phyloP scores from a whole-genome alignment of 2,329 filamentous ascomycete genomes.

The Monosporascus sp. region DNA sequence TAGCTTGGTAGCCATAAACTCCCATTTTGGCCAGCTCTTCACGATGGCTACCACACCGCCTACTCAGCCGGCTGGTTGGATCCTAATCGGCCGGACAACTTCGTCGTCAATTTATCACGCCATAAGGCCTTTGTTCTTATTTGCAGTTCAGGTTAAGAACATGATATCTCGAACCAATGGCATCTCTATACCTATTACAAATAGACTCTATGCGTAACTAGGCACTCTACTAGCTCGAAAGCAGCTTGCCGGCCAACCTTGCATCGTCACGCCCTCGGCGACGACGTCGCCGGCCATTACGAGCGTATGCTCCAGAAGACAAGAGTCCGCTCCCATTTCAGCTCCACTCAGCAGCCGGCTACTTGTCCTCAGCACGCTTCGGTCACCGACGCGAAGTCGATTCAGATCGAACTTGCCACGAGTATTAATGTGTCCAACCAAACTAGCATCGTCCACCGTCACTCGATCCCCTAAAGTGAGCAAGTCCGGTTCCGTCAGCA shows the following conservation, averaged over 20 bases:
- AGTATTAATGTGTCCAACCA: constrained; percentile 53
- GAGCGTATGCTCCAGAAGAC: constrained; percentile 52
- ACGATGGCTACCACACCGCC: too few relatives aligned
- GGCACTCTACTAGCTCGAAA: neutral
- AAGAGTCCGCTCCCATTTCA: constrained; percentile 45
- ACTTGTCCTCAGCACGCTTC: constrained; percentile 47
- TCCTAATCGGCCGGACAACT: too few relatives aligned
- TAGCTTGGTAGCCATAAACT: too few relatives aligned
- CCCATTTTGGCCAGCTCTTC: too few relatives aligned
- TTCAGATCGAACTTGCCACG: constrained; percentile 52
- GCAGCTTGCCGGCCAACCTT: constrained; percentile 47
- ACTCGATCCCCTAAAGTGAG: constrained; percentile 48
- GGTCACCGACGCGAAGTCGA: constrained; percentile 40
- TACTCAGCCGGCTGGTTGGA: too few relatives aligned
- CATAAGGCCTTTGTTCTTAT: too few relatives aligned
- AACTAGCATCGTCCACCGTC: constrained; percentile 47
- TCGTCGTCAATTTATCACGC: neutral
- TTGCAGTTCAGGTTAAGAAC: neutral
- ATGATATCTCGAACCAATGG: neutral
- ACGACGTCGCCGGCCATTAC: constrained; percentile 52
- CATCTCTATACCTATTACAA: neutral
- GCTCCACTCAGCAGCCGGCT: constrained; percentile 48
- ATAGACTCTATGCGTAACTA: neutral
- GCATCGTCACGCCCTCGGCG: constrained; percentile 42
- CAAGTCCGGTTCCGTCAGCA: constrained; percentile 54